Evolutionary conservation across 2,329 filamentous ascomycete genomes (phyloP).

Genomic region (Colletotrichum cereale): DNA sequence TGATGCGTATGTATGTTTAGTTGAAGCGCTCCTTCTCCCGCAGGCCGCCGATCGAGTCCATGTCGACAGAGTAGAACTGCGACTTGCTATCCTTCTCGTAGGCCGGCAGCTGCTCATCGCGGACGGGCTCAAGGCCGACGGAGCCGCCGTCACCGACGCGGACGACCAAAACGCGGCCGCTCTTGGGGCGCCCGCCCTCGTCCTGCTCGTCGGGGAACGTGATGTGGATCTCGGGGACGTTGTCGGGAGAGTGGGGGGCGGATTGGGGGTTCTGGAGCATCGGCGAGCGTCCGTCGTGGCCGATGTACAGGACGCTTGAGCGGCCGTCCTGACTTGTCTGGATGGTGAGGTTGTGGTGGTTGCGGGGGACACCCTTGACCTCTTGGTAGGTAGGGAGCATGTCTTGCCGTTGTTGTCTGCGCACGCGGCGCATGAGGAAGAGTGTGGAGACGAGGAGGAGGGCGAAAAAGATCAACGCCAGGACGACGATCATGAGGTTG

Average conservation of each 20-base stretch:
- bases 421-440: conserved; percentile 77
- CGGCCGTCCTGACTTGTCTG: conserved; percentile 66
- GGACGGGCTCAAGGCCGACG: conserved; percentile 89
- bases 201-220: conserved; percentile 98
- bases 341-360: conserved; percentile 68
- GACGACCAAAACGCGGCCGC: conserved; percentile 91
- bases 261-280: conserved; percentile 82
- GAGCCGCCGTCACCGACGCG: conserved; percentile 87
- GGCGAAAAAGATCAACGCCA: conserved; percentile 81
- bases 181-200: conserved; percentile 82
- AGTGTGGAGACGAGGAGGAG: conserved; percentile 77
- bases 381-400: conserved; percentile 80
- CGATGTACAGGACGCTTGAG: conserved; percentile 81
- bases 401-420: conserved; percentile 61
- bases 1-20: conserved; percentile 40
- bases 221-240: conserved; percentile 95
- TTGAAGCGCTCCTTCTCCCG: conserved; percentile 82
- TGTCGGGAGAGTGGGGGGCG: conserved; percentile 82
- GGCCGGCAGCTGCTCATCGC: conserved; percentile 83
- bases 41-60: conserved; percentile 92
- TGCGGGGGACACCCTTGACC: conserved; percentile 62
- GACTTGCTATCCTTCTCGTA: conserved; percentile 86
- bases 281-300: conserved; percentile 77
- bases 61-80: conserved; percentile 92
- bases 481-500: conserved; percentile 82